Evolutionary conservation across 1,284 basidiomycete species (phyloP), one percentile per base, ranked within the genome.

Genomic region (Tausonia pullulans): DNA sequence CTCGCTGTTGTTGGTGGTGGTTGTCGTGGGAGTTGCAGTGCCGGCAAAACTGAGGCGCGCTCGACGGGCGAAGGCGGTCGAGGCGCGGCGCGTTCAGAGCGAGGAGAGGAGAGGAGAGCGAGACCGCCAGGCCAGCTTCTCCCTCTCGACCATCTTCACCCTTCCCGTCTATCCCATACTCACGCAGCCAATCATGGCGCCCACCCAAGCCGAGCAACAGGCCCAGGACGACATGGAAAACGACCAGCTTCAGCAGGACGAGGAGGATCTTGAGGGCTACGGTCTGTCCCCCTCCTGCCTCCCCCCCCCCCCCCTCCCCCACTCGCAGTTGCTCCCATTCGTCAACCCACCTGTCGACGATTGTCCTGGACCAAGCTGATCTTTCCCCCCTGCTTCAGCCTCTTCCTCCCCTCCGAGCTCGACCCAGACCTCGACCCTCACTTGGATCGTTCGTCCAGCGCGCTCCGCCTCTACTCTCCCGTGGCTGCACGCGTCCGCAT

Each of bases 391-490:
- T 39, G 16, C 14, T 46, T 9, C 55, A 77, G 76, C 75, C 64
- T 75, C 76, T 0, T 74, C 74, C 0, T 76, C 75, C 16, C 73
- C 74, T 62, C 75, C 72, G 5, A 74, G 72, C 1, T 76, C 76
- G 2, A 74, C 73, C 5, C 75, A 77, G 66, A 77, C 76, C 6
- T 75, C 74, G 7, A 77, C 75, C 0, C 68, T 77, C 52, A 77
- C 76, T 0, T 78, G 77, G 77, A 78, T 78, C 52, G 77, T 77
- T 61, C 70, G 76, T 71, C 11, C 58, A 7, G 11, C 50, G 48
- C 13, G 43, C 61, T 58, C 11, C 44, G 8, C n/a, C 56, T 50
- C 9, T 45, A 9, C 16, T 57, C 7, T 14, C 49, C 27, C 9
- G 5, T 4, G n/a, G 43, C n/a, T 13, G 14, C 8, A 6, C 3